Conservation (phyloP, 306 rosid species). For the Cyclanthera cordifolia region DNA sequence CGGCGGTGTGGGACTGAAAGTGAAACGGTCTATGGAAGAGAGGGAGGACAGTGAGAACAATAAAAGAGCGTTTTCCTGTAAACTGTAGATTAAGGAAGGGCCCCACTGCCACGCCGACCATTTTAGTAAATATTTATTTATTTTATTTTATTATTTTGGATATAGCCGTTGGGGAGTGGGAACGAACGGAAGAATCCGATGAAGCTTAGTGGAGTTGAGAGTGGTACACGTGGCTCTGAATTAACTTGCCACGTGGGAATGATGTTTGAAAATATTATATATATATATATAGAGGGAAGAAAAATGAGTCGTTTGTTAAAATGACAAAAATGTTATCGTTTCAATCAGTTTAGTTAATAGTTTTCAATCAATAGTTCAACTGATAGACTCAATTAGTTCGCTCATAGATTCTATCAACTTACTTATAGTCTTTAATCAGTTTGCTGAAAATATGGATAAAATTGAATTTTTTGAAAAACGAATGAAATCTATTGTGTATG, state of each 20-base stretch:
- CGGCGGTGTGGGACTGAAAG: neutral
- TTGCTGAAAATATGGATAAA: no score
- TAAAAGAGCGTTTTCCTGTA: neutral
- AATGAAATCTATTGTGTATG: no score
- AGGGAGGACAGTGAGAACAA: neutral
- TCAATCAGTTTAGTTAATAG: no score
- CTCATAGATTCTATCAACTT: no score
- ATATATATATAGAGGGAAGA: no score
- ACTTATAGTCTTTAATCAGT: no score
- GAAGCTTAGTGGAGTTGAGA: neutral
- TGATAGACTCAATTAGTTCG: no score
- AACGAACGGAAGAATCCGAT: constrained; percentile 8
- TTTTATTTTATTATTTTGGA: neutral
- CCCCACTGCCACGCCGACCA: neutral
- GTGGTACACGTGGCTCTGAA: neutral
- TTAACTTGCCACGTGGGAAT: constrained; percentile 4
- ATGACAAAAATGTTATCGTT: no score
- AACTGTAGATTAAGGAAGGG: neutral
- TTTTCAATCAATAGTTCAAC: no score
- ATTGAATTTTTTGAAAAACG: no score
- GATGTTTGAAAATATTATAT: no score
- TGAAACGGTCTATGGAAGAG: neutral
- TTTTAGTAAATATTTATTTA: neutral
- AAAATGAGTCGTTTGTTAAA: no score
- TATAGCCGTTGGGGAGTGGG: constrained; percentile 9